Percentiles rank a stretch among this genome's conserved stretches.
Conservation (phyloP, 495 filamentous ascomycete genomes). For the Aspergillus asperescens region DNA sequence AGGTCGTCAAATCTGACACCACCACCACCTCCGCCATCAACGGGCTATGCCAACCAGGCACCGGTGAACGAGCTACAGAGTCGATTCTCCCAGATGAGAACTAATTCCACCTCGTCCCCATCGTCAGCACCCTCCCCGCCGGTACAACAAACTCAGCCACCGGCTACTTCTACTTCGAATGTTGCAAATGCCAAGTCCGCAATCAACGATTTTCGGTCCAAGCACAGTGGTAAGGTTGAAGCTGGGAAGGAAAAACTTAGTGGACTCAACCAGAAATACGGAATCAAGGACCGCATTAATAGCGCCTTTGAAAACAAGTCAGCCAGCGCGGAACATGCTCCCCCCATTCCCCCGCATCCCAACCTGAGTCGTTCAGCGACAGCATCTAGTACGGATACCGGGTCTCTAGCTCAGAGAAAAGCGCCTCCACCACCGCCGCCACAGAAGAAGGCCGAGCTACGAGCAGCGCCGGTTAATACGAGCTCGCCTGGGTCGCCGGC, state of each 20-base stretch:
- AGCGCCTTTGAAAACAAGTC: conserved; percentile 34
- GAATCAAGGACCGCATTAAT: conserved; percentile 27
- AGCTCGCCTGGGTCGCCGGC: conserved; percentile 25
- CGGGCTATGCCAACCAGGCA: conserved; percentile 18
- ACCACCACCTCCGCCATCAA: conserved; percentile 14
- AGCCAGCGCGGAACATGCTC: conserved; percentile 23
- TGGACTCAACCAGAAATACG: conserved; percentile 34
- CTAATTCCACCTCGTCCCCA: conserved; percentile 21
- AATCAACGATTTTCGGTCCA: conserved; percentile 64
- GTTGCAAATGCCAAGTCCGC: conserved; percentile 51
- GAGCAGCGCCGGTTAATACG: conserved; percentile 25
- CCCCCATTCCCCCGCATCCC: conserved; percentile 26
- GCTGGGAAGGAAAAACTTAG: conserved; percentile 57
- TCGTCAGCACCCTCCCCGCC: conserved; percentile 29
- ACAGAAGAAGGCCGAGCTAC: conserved; percentile 51
- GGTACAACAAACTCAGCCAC: conserved; percentile 53
- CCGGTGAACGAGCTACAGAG: conserved; percentile 64
- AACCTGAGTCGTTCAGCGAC: conserved; percentile 16
- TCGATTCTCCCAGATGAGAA: conserved; percentile 56
- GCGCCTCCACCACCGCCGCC: conserved; percentile 63
- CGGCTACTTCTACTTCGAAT: conserved; percentile 26
- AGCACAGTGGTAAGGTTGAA: conserved; percentile 65
- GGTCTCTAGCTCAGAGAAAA: conserved; percentile 47
- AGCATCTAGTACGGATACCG: conserved; percentile 12
- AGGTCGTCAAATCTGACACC: conserved; percentile 5